Base-by-base conservation (phyloP, 768 basidiomycete genomes). In the Butyriboletus loyo region DNA sequence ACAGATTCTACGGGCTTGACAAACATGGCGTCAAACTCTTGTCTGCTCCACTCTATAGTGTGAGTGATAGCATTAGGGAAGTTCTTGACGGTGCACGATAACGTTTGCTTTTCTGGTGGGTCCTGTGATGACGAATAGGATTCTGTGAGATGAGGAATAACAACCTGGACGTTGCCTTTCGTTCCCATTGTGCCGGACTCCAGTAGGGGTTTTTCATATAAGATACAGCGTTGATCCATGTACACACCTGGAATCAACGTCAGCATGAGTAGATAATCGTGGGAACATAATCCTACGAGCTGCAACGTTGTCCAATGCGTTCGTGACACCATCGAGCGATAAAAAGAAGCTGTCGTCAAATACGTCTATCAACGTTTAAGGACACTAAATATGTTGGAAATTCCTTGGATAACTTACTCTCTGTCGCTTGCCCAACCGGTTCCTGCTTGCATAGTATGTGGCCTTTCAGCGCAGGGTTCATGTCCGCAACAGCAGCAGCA, bases 151-250 rank as follows among this genome's bases (percentile, higher is more conserved):
- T 97, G 83, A 21, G 96, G 97, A 45, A 98, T 81, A 52, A 99
- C 80, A 57, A 98, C 93, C 73, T 99, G 97, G 5, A 87, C 86
- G 70, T 98, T 99, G 57, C 93, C 97, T 74, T 98, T 98, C 34
- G 97, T 99, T 48, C 97, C 97, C 54, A 99, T 82, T 17, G 97
- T 99, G 9, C 97, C 97, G 14, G 97, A 98, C 63, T 99, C 97
- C 38, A 99, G 81, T 19, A 99, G 77, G 30, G 97, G 92, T 67
- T 98, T 99, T 68, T 86, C 81, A 73, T 91, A 98, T 76, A 98
- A 91, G 35, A 99, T 89, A 65, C 97, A 98, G 50, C 97, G 88
- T 64, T 93, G 88, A 66, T 99, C 97, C 96, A 99, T 98, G 74
- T 99, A 98, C 50, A 90, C 78, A 62, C 93, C 92, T 94, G 44